These are phyloP conservation scores for Suhomyces prunicola DNA, from an alignment of 805 yeast species.

Conservation along the genomic window DNA sequence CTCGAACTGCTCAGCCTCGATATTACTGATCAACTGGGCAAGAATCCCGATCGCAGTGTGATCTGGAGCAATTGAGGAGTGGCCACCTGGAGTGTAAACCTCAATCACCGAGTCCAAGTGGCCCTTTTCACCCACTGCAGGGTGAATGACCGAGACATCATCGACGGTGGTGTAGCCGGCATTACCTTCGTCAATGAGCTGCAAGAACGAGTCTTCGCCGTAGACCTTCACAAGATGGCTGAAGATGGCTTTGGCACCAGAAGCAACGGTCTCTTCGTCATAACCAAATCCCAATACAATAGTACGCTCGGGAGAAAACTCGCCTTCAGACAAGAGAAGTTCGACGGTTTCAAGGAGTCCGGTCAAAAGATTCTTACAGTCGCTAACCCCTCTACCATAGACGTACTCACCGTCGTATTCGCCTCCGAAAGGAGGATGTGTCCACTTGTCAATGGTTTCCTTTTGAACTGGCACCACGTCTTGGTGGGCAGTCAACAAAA, in stretches of 20 bases:
- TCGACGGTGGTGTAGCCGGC: slow-evolving; percentile 19
- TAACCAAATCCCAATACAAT: slow-evolving; percentile 48
- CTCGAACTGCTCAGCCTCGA: slow-evolving; percentile 38
- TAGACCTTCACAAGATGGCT: slow-evolving; percentile 31
- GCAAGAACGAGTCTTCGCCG: slow-evolving; percentile 43
- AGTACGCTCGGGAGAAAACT: slow-evolving; percentile 42
- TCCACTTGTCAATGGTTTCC: slow-evolving; percentile 38
- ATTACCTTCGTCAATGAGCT: slow-evolving; percentile 44
- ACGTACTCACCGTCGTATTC: slow-evolving; percentile 28
- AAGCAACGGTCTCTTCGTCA: slow-evolving; percentile 48
- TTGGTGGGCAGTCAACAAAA: slow-evolving; percentile 38
- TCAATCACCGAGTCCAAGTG: slow-evolving; percentile 39
- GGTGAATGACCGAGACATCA: slow-evolving; percentile 41
- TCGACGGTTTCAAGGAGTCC: slow-evolving; percentile 42
- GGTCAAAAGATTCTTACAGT: slow-evolving; percentile 42
- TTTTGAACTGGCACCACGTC: slow-evolving; percentile 42
- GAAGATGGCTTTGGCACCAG: slow-evolving; percentile 36
- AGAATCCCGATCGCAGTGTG: slow-evolving; percentile 49
- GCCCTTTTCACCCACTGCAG: slow-evolving; percentile 51
- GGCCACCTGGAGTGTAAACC: slow-evolving; percentile 48
- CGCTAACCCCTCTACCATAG: slow-evolving; percentile 36
- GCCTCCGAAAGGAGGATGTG: slow-evolving; percentile 37
- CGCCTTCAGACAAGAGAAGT: slow-evolving; percentile 24
- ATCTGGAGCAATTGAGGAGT: slow-evolving; percentile 48
- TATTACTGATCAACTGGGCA: slow-evolving; percentile 36